phyloP scores from a whole-genome alignment of 2,329 filamentous ascomycete genomes.

The Xylariaceae sp. region DNA sequence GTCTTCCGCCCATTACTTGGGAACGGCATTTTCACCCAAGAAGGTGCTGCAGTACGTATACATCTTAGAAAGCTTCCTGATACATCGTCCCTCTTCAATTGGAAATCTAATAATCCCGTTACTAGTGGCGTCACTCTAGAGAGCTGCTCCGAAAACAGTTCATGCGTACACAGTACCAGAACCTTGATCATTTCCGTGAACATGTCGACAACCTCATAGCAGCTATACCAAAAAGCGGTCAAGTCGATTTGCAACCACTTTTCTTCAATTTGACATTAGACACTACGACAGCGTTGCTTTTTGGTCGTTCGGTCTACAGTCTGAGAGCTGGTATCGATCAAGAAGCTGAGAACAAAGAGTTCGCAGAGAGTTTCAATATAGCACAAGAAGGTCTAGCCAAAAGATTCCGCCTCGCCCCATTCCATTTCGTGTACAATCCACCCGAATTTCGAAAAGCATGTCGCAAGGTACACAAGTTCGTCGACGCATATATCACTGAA shows the following conservation, averaged over 20 bases:
- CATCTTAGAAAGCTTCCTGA: too few species aligned
- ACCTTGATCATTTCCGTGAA: conserved; percentile 31
- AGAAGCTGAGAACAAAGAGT: conserved; percentile 20
- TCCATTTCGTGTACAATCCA: conserved; percentile 25
- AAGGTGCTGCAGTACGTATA: conserved; percentile 22
- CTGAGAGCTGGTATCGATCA: conserved; percentile 17
- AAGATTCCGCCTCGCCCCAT: conserved; percentile 24
- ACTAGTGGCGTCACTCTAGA: conserved; percentile 34
- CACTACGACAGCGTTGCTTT: conserved; percentile 22
- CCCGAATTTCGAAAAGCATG: conserved; percentile 27
- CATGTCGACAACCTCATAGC: conserved; percentile 25
- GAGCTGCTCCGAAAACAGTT: conserved; percentile 37
- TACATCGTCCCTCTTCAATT: not conserved
- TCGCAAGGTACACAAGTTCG: not conserved
- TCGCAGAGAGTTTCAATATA: conserved; percentile 35
- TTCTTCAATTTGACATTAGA: conserved; percentile 24
- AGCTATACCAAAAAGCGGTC: conserved; percentile 24
- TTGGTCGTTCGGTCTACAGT: conserved; percentile 23
- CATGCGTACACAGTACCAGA: conserved; percentile 27
- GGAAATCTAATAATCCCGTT: too few species aligned
- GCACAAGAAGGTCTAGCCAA: conserved; percentile 32
- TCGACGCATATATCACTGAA: conserved; percentile 17
- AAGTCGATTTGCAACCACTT: conserved; percentile 22
- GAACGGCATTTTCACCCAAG: conserved; percentile 38
- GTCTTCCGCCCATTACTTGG: conserved; percentile 33